Base-by-base conservation (phyloP, 2,329 filamentous ascomycete species). In the Cercospora canescens region DNA sequence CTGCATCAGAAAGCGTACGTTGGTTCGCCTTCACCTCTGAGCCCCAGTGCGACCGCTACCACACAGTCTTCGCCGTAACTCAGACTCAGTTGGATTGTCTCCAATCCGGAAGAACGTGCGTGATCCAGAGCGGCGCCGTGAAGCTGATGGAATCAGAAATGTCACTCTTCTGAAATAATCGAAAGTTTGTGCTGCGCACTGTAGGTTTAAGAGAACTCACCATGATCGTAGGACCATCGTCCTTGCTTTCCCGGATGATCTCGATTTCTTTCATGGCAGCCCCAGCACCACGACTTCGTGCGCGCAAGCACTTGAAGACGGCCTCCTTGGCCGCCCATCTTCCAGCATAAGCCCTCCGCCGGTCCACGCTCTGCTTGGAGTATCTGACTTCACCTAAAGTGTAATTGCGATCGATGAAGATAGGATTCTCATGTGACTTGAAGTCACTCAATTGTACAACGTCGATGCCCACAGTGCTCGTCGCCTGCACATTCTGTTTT, bases 261-360 rank as follows among this genome's bases (percentile, higher is more conserved):
- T 99, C 96, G 82, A 99, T 99, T 48, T 98, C 94, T 84, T 90
- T 95, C 81, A 99, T 80, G 16, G 93, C 86, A 66, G 95, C 94
- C 70, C 96, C 95, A 9, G 91, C 94, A 68, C 95, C 95, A 81
- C 91, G 89, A 80, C 94, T 91, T 73, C 86, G 82, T 12, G 98
- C 94, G 71, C 94, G 93, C 14, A 99, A 85, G 39, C 92, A 93
- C 87, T 99, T 99, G 86, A 99, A 99, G 0, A 99, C 94, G 30
- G 95, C 95, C 82, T 99, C 95, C 84, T 99, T 99, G 37, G 95
- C 95, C 75, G 91, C 94, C 95, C 95, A 99, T 72, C 93, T 89
- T 58, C 95, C 95, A 5, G 94, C 93, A 80, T 97, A 99, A 60
- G 93, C 96, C 71, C 94, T 92, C 77, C 93, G 92, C 1, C 93